These are phyloP conservation scores for Annulohypoxylon stygium DNA, from an alignment of 495 filamentous ascomycete genomes.

Conservation along the genomic window DNA sequence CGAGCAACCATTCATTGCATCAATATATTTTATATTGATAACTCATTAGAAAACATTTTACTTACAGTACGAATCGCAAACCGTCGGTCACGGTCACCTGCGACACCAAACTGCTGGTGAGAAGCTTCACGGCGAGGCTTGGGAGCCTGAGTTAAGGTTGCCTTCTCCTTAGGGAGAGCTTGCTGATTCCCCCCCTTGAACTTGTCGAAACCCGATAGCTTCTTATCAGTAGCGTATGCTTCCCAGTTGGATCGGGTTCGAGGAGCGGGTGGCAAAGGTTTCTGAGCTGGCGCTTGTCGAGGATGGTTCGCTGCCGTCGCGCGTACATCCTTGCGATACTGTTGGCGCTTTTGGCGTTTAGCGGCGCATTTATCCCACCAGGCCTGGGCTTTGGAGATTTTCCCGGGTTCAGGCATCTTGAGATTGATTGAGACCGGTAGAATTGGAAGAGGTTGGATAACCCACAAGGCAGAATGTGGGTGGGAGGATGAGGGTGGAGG, in stretches of 20 bases:
- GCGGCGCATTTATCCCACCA: too few species aligned
- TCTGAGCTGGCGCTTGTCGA: not conserved
- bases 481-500: not conserved
- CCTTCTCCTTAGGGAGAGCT: too few species aligned
- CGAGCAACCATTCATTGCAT: not conserved
- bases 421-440: not conserved
- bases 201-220: not conserved
- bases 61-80: not conserved
- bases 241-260: not conserved
- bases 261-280: not conserved
- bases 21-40: not conserved
- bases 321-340: not conserved
- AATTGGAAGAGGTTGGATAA: not conserved
- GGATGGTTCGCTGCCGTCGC: not conserved
- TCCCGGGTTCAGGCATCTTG: not conserved
- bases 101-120: not conserved
- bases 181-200: not conserved
- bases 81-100: not conserved
- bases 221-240: too few species aligned
- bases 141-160: not conserved
- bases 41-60: not conserved
- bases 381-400: too few species aligned
- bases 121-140: not conserved
- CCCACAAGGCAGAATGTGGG: not conserved
- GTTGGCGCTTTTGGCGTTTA: too few species aligned